Evolutionary conservation across 306 rosid genomes (phyloP).

Genomic region (Vigna unguiculata): DNA sequence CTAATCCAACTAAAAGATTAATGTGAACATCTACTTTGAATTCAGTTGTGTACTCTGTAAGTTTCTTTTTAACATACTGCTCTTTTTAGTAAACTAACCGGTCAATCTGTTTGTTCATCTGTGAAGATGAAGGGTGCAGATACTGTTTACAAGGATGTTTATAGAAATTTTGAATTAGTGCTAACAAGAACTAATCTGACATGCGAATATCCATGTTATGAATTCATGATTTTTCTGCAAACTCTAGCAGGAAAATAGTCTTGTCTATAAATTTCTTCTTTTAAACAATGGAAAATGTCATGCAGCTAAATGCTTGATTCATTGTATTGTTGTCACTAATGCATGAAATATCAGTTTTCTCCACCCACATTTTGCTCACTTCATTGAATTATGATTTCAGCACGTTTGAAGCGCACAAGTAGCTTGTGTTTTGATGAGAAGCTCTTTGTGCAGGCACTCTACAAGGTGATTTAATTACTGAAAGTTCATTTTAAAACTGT

Average conservation of each 20-base stretch:
- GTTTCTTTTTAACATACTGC: conserved; percentile 19
- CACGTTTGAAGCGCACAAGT: conserved; percentile 59
- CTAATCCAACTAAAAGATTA: not conserved
- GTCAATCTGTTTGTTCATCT: too few relatives aligned
- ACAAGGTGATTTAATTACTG: conserved; percentile 68
- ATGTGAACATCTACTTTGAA: not conserved
- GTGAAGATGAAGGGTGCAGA: not conserved
- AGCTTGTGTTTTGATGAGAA: conserved; percentile 89
- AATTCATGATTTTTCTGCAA: not conserved
- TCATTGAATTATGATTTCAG: conserved; percentile 55
- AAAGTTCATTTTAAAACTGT: conserved; percentile 22
- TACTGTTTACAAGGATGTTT: conserved; percentile 3
- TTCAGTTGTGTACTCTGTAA: not conserved
- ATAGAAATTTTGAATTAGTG: conserved; percentile 17
- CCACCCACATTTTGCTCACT: conserved; percentile 38
- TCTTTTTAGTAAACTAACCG: not conserved
- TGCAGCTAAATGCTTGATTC: not conserved
- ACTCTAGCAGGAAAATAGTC: not conserved
- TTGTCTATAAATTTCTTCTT: not conserved
- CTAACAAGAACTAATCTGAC: conserved; percentile 3
- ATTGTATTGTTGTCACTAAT: not conserved
- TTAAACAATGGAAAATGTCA: not conserved
- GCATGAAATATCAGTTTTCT: not conserved
- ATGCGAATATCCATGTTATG: not conserved
- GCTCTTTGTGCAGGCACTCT: conserved; percentile 80